Base-by-base conservation (phyloP, 164 flowering plant genomes). In the Protea cynaroides region DNA sequence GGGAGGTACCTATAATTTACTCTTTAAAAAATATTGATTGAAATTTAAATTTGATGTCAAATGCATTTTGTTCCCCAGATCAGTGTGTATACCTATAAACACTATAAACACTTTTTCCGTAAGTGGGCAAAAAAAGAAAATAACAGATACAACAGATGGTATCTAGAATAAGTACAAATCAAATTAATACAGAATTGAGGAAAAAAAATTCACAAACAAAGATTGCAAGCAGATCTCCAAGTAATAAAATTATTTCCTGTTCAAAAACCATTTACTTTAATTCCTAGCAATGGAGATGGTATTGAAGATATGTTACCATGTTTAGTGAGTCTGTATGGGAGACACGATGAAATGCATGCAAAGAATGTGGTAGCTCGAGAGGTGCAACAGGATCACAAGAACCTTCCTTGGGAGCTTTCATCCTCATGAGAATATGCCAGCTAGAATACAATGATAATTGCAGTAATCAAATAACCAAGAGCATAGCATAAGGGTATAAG, bases 391-490 rank as follows among this genome's bases (percentile, higher is more conserved):
- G 94, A 58, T 93, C 96, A 74, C 88, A 88, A 36, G 84, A 50
- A 56, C 87, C 89, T 61, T 82, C 81, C 64, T 76, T 69, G 17
- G 90, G 94, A 65, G 72, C 74, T 72, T 64, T 86, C 96, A 93
- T 88, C 74, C 88, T 82, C 97, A 86, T 85, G 22, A 83, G 69
- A 60, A 92, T 82, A 68, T 90, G 96, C 98, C 98, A 92, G 70
- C 98, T 92, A 81, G 11, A 69, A 57, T 23, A 64, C 8, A 58
- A 63, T 14, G n/a, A 57, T 15, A 44, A 47, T 14, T 55, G 19
- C 21, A 22, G 55, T 54, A 54, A 54, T 65, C 21, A 47, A 62
- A 52, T 23, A 40, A 24, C 14, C 50, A 19, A 40, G 4, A 6
- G 17, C 36, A 25, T 25, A 25, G 38, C 13, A 14, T 8, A 56